A percentile compares a stretch with the other conserved stretches of the same genome.
phyloP scores from a whole-genome alignment of 768 basidiomycete species.

The Russula olivacea region DNA sequence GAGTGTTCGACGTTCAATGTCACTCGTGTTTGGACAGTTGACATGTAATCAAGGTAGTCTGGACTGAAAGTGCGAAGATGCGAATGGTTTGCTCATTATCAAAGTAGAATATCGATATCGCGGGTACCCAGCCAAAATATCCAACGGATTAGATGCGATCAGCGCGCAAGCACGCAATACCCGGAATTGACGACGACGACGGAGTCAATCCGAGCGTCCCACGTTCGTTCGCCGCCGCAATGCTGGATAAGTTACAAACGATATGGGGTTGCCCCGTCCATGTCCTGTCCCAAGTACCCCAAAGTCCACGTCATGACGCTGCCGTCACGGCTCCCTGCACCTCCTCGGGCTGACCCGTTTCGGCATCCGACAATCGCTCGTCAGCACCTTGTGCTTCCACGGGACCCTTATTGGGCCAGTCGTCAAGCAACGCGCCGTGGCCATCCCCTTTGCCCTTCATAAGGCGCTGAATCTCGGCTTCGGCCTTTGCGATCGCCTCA shows the following conservation, averaged over 20 bases:
- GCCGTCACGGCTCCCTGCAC: slow-evolving; percentile 32
- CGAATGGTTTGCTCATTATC: neutral
- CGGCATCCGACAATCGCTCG: slow-evolving; percentile 37
- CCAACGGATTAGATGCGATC: neutral
- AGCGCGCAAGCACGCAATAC: too few species aligned
- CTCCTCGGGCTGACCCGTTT: slow-evolving; percentile 41
- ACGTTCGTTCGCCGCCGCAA: neutral
- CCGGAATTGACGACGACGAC: slow-evolving; percentile 3
- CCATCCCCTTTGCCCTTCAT: slow-evolving; percentile 38
- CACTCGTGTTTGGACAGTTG: too few species aligned
- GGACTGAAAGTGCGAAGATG: neutral
- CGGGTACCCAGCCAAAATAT: neutral
- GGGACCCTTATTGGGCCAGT: slow-evolving; percentile 36
- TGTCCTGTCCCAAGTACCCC: neutral
- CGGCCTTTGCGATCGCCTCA: slow-evolving; percentile 76
- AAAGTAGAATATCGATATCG: slow-evolving; percentile 6
- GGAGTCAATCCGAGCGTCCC: neutral
- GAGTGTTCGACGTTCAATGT: too few species aligned
- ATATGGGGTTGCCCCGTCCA: neutral
- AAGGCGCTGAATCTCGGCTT: slow-evolving; percentile 67
- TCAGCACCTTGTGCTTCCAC: slow-evolving; percentile 36
- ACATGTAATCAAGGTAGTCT: too few species aligned
- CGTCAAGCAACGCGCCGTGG: slow-evolving; percentile 30
- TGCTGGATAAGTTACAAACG: slow-evolving; percentile 12
- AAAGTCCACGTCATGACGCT: slow-evolving; percentile 13